Evolutionary conservation across 1,139 yeast species (phyloP), one percentile per base, ranked within the genome.

Genomic region (Taiozyma sp.): DNA sequence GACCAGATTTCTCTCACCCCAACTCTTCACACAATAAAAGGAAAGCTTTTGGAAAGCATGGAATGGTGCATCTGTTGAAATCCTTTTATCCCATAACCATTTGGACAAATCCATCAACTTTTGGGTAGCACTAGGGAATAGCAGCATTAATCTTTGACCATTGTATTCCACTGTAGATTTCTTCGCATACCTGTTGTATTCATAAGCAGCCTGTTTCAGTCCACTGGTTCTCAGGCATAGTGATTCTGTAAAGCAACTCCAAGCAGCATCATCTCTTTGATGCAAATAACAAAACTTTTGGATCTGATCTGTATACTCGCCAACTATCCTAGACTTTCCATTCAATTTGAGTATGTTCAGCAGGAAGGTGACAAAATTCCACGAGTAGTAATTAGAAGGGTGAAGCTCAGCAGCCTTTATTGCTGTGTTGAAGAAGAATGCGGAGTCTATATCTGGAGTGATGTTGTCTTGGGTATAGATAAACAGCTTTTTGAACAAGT

Each of bases 331-430:
- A 28, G n/a, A 53, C 13, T 24, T 24, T 0, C 45, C 50, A 38
- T 24, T 51, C 38, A 57, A 41, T 42, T 55, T 57, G 2, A 53
- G 49, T n/a, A 53, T 43, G 27, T 65, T 68, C 39, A 64, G 57
- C 22, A 68, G 53, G 64, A 73, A 75, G 30, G 72, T 58, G n/a
- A 69, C 48, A 19, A 69, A 65, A 46, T 67, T 66, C 71, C 76
- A 70, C 1, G 78, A 71, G 51, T 77, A 76, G 53, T 76, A 77
- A 52, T 75, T 77, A 3, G 76, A 65, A 13, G 68, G 65, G 57
- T 77, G 81, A 4, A 60, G 48, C 14, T 54, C 52, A 0, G 67
- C 72, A 2, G 73, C 63, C 6, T 45, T 48, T 2, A 63, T 19
- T 19, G 66, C 59, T 0, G 64, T 58, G 1, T 49, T 27, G 8